Percentiles rank a stretch among this genome's conserved stretches.
Conservation (phyloP, 1,284 basidiomycete genomes). For the Paramarasmius palmivorus region DNA sequence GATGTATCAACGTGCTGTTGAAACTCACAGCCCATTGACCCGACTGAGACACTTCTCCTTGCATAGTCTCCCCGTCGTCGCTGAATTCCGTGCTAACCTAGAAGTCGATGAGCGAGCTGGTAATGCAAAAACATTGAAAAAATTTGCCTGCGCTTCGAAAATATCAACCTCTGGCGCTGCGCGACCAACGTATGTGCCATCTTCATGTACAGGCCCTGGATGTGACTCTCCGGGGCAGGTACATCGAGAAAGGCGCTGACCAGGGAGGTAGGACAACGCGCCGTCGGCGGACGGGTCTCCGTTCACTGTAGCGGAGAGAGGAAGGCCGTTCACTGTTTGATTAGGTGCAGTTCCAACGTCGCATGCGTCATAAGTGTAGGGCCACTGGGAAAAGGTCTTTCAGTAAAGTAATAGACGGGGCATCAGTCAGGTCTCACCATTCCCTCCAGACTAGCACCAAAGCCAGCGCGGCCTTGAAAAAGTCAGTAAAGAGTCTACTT, state of each 20-base stretch:
- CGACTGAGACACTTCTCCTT: conserved; percentile 67
- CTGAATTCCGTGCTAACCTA: conserved; percentile 25
- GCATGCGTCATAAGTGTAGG: conserved; percentile 77
- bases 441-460: conserved; percentile 50
- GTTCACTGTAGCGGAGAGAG: conserved; percentile 41
- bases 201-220: conserved; percentile 68
- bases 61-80: conserved; percentile 36
- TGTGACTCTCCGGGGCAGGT: conserved; percentile 77
- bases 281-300: conserved; percentile 45
- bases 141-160: conserved; percentile 62
- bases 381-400: conserved; percentile 51
- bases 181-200: conserved; percentile 72
- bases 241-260: conserved; percentile 79
- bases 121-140: background rate
- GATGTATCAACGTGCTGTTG: background rate
- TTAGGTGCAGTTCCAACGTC: conserved; percentile 72
- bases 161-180: conserved; percentile 82
- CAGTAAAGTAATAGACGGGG: no score
- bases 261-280: conserved; percentile 67
- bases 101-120: conserved; percentile 37
- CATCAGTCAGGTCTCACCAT: no score
- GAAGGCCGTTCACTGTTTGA: conserved; percentile 49
- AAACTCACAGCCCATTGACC: conserved; percentile 67
- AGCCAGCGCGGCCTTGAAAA: conserved; percentile 49
- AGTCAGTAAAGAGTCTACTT: conserved; percentile 25